A percentile compares a stretch with the other conserved stretches of the same genome.
Evolutionary conservation across 1,139 yeast species (phyloP).

Genomic region (Debaryomyces robertsiae): DNA sequence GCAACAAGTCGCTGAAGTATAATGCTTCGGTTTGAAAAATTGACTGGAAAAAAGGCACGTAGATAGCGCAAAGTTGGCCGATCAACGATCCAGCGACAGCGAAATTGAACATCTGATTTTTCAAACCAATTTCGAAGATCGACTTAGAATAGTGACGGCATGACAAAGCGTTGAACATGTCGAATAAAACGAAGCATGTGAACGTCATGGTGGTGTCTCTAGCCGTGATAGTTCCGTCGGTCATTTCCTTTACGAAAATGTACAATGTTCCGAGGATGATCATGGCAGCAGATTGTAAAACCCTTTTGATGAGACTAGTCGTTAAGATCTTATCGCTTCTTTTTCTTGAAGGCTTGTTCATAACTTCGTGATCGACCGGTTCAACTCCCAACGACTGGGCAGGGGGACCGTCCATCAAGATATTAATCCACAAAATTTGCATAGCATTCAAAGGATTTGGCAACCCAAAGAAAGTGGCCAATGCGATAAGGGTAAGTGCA

Average conservation of each 20-base stretch:
- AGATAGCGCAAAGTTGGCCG: slow-evolving; percentile 94
- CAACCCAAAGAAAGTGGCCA: slow-evolving; percentile 80
- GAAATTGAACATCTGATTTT: slow-evolving; percentile 84
- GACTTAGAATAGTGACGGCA: slow-evolving; percentile 89
- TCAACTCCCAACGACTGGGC: slow-evolving; percentile 98
- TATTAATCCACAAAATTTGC: slow-evolving; percentile 98
- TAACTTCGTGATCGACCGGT: slow-evolving; percentile 92
- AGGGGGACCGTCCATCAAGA: slow-evolving; percentile 98
- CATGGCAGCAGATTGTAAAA: slow-evolving; percentile 70
- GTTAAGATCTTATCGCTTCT: slow-evolving; percentile 84
- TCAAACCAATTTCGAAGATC: slow-evolving; percentile 73
- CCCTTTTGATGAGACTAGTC: slow-evolving; percentile 63
- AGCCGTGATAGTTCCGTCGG: slow-evolving; percentile 70
- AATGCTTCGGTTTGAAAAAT: slow-evolving; percentile 95
- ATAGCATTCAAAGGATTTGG: slow-evolving; percentile 98
- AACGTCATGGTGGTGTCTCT: slow-evolving; percentile 99
- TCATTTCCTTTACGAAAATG: slow-evolving; percentile 83
- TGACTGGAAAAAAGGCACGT: slow-evolving; percentile 86
- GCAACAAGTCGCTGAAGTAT: slow-evolving; percentile 63
- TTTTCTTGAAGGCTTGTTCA: slow-evolving; percentile 91
- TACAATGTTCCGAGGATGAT: slow-evolving; percentile 80
- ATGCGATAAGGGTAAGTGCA: slow-evolving; percentile 84
- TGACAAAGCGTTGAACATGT: slow-evolving; percentile 92
- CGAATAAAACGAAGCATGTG: slow-evolving; percentile 91
- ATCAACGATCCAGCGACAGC: slow-evolving; percentile 88